Evolutionary conservation across 257 asterid genomes (phyloP).

Genomic region (Leptodermis oblonga): DNA sequence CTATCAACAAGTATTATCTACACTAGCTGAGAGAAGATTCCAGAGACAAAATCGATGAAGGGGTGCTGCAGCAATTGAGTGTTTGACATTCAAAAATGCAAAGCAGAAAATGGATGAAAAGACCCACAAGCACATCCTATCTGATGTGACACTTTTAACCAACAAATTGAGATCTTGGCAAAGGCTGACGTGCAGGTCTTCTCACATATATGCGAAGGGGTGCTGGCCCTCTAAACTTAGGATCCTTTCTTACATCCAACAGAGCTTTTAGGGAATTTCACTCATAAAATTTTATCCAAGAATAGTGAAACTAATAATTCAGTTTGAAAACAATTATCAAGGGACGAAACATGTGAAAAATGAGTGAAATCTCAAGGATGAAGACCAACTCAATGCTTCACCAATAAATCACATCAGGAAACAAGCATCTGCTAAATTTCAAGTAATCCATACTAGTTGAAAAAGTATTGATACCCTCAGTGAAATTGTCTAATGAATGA

Average conservation of each 20-base stretch:
- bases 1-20: background rate
- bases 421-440: background rate
- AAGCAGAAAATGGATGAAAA: background rate
- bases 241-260: background rate
- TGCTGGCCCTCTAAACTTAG: background rate
- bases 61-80: background rate
- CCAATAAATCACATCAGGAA: background rate
- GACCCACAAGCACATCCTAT: background rate
- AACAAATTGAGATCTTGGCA: background rate
- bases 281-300: background rate
- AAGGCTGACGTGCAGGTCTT: constrained; percentile 1
- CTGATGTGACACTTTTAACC: background rate
- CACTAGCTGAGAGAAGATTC: background rate
- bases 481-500: no score
- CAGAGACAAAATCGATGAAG: background rate
- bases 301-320: background rate
- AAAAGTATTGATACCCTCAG: background rate
- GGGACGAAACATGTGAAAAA: background rate
- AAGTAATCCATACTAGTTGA: background rate
- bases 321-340: background rate
- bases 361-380: no score
- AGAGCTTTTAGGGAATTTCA: background rate
- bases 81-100: background rate
- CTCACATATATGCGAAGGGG: background rate
- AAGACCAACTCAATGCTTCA: background rate